Conservation (phyloP, 1,284 basidiomycete genomes). For the Polyporus tsugae region DNA sequence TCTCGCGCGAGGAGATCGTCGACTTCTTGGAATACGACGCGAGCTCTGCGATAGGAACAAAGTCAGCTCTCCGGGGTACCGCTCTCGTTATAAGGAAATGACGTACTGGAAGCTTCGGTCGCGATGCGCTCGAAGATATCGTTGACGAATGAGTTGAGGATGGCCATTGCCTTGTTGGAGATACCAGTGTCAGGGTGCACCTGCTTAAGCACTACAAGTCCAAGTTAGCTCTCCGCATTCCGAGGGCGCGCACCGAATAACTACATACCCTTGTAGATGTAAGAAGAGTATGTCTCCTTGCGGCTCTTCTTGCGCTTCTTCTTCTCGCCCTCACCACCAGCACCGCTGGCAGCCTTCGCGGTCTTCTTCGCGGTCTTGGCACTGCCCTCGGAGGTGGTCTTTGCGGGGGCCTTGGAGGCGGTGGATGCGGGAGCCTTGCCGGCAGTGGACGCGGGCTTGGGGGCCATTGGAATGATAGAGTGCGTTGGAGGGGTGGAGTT, state of each 20-base stretch:
- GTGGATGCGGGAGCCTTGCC: conserved; percentile 64
- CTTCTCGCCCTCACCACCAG: conserved; percentile 64
- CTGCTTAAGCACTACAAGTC: conserved; percentile 59
- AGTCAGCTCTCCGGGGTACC: conserved; percentile 1
- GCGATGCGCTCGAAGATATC: conserved; percentile 96
- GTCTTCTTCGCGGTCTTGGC: conserved; percentile 89
- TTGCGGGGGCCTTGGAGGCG: conserved; percentile 81
- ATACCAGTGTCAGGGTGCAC: conserved; percentile 98
- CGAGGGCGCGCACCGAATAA: conserved; percentile 27
- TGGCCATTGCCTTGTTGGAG: conserved; percentile 96
- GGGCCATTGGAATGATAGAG: conserved; percentile 37
- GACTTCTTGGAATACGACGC: conserved; percentile 94
- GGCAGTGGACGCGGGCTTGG: conserved; percentile 58
- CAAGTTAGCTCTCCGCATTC: conserved; percentile 8
- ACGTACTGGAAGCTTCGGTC: conserved; percentile 84
- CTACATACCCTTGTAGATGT: conserved; percentile 89
- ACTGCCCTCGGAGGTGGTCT: conserved; percentile 59
- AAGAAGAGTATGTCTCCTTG: conserved; percentile 94
- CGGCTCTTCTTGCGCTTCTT: conserved; percentile 93
- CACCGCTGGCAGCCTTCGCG: conserved; percentile 59
- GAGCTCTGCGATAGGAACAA: conserved; percentile 64
- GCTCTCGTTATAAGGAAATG: not conserved
- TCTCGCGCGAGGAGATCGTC: conserved; percentile 94
- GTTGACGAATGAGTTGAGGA: conserved; percentile 93
- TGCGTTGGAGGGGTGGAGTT: conserved; percentile 13